Evolutionary conservation across 768 basidiomycete genomes (phyloP), one percentile per base, ranked within the genome.

Genomic region (Pisolithus orientalis): DNA sequence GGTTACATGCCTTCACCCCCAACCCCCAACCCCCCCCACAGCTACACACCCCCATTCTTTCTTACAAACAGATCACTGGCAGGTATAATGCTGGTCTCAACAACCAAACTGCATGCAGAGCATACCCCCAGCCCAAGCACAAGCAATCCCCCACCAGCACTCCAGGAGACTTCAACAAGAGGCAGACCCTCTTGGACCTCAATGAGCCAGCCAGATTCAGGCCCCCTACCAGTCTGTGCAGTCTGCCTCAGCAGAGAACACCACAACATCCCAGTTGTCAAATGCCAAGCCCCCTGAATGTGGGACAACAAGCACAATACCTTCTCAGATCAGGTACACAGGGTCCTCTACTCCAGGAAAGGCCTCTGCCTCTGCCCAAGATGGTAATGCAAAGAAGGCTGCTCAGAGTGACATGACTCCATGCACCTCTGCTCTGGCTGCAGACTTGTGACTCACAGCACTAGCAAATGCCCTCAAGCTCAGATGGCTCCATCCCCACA

Each of bases 371-470:
- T 76, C 6, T 77, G 75, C 59, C 48, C 59, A 39, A 57, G 71
- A 34, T 77, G 63, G 65, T 69, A 77, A 37, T 17, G 39, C 0
- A 17, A 51, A 0, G 29, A 27, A 16, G 65, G 70, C 0, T 77
- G 72, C 56, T 29, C 17, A 39, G 39, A 55, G 11, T 47, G 51
- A 5, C 67, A 72, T 57, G 49, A 57, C 14, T n/a, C 53, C n/a
- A 39, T 48, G 0, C 75, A 78, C 61, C 47, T 67, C 13, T 78
- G 75, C 63, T 75, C 74, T 0, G 75, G 77, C 2, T 77, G 77
- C 39, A 67, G 72, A 31, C 46, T 53, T 0, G 6, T 56, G 34
- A 37, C 40, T 32, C 74, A 79, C 44, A 68, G 76, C 25, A 75
- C 77, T 61, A 61, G 70, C 38, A 44, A 31, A 0, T 79, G 77